Percentiles rank a stretch among this genome's conserved stretches.
These are phyloP conservation scores for Boletellus ananiceps DNA, from an alignment of 768 basidiomycete genomes.

Conservation along the genomic window DNA sequence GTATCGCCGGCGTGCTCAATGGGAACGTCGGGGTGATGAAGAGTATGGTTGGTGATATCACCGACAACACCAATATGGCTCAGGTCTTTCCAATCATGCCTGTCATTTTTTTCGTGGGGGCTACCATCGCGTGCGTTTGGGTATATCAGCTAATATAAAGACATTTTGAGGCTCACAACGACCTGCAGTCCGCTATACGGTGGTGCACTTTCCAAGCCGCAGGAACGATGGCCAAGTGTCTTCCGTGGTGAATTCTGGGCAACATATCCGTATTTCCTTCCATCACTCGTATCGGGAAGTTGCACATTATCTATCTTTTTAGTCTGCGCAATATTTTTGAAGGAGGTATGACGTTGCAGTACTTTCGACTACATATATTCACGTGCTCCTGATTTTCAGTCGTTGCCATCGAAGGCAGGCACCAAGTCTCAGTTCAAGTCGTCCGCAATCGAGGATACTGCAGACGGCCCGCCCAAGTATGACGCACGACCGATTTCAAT, in stretches of 20 bases:
- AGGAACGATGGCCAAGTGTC: constrained; percentile 46
- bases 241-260: constrained; percentile 41
- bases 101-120: constrained; percentile 24
- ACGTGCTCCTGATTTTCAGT: constrained; percentile 13
- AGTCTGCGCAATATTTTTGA: constrained; percentile 21
- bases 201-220: constrained; percentile 51
- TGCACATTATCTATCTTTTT: constrained; percentile 12
- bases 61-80: constrained; percentile 36
- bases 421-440: background rate
- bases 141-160: too few relatives aligned
- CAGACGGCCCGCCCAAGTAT: background rate
- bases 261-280: constrained; percentile 37
- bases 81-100: constrained; percentile 32
- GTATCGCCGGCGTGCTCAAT: constrained; percentile 34
- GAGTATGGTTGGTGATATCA: constrained; percentile 62
- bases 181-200: constrained; percentile 51
- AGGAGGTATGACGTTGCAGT: constrained; percentile 25
- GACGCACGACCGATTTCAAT: constrained; percentile 26
- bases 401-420: constrained; percentile 19
- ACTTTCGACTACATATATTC: background rate
- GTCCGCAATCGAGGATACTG: background rate
- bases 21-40: constrained; percentile 58
- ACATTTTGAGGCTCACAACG: background rate
- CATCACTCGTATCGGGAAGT: constrained; percentile 24
- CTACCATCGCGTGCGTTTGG: constrained; percentile 28